phyloP scores from a whole-genome alignment of 176 grass and related monocot genomes.

The Luzula sylvatica region DNA sequence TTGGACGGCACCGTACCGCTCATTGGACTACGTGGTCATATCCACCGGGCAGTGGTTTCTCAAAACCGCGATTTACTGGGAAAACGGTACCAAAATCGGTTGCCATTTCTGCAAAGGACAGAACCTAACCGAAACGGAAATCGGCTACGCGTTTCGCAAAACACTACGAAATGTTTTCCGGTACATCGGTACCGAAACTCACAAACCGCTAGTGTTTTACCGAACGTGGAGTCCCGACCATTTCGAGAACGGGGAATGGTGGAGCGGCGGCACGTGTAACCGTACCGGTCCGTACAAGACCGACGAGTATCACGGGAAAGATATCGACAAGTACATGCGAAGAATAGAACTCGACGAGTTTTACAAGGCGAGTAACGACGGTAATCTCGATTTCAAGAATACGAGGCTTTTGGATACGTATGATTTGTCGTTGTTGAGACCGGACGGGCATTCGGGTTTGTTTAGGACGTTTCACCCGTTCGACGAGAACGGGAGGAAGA shows the following conservation, averaged over 20 bases:
- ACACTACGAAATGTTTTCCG: slow-evolving; percentile 34
- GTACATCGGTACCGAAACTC: slow-evolving; percentile 37
- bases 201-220: slow-evolving; percentile 56
- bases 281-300: slow-evolving; percentile 52
- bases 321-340: slow-evolving; percentile 44
- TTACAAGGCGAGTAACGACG: not conserved
- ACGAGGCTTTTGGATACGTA: slow-evolving; percentile 69
- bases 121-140: slow-evolving; percentile 39
- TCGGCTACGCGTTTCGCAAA: slow-evolving; percentile 35
- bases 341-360: slow-evolving; percentile 67
- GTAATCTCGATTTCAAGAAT: not conserved
- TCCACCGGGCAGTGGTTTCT: slow-evolving; percentile 85
- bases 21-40: slow-evolving; percentile 67
- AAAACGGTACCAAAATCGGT: slow-evolving; percentile 36
- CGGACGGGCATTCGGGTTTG: slow-evolving; percentile 66
- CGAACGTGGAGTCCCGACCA: slow-evolving; percentile 70
- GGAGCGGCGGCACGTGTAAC: slow-evolving; percentile 53
- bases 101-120: slow-evolving; percentile 61
- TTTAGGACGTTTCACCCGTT: slow-evolving; percentile 64
- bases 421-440: slow-evolving; percentile 55
- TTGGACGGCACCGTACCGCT: slow-evolving; percentile 50
- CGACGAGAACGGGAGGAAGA: slow-evolving; percentile 10
- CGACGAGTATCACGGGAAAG: slow-evolving; percentile 26
- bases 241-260: slow-evolving; percentile 75
- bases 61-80: slow-evolving; percentile 65